Evolutionary conservation across 2,329 filamentous ascomycete species (phyloP), one percentile per base, ranked within the genome.

Genomic region (Alternaria sp.): DNA sequence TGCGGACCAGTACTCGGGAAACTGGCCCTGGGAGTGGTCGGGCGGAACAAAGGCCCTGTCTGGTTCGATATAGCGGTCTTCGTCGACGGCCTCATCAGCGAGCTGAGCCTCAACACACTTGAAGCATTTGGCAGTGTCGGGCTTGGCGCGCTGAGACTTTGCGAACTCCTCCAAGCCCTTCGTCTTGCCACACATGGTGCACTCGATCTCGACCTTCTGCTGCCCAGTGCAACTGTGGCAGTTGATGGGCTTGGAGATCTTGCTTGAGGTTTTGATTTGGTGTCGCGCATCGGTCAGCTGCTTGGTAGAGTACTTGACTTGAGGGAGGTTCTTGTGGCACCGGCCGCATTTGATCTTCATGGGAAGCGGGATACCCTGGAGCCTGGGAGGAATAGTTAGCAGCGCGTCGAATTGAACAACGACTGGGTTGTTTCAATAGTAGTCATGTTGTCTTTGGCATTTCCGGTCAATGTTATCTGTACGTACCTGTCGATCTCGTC

Each of bases 151-250:
- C 75, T 86, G 83, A 7, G 68, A 67, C 65, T 85, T 87, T 18
- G 83, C 81, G 66, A 87, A 89, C 0, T 78, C 77, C 6, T 84
- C 82, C 3, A 87, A 60, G 0, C 80, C 76, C 68, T 86, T 86
- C 2, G 75, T 80, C 60, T 80, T 70, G 20, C 79, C 72, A 69
- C 87, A 88, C 41, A 82, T 75, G 30, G 67, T 71, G 67, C 87
- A 88, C 9, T 78, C 76, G 26, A 87, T 70, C 67, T 88, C 86
- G 5, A 80, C 73, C 3, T 79, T 65, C 50, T 82, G 81, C 2
- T 12, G 71, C 5, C 82, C 82, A 33, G 80, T 78, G 63, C 87
- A 88, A 1, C 58, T 41, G 7, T 76, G 71, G 73, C 86, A 88
- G 23, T 75, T 80, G 21, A 81, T 77, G 6, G 68, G 69, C 25